Conservation (phyloP, 1,284 basidiomycete species). For the Cutaneotrichosporon sp. region DNA sequence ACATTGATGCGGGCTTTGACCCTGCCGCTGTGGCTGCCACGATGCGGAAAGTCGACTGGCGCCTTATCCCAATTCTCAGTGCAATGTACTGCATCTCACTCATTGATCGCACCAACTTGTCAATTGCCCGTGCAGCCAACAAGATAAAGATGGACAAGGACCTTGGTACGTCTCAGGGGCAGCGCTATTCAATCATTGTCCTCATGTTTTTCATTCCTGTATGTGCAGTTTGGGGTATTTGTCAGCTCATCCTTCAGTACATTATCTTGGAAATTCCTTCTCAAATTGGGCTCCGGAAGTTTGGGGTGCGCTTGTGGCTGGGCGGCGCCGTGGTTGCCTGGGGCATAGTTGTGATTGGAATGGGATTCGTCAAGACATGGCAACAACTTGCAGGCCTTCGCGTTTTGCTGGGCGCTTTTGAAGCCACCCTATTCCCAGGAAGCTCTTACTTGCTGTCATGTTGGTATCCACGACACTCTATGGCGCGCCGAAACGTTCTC, state of each 20-base stretch:
- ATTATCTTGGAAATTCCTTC: conserved; percentile 42
- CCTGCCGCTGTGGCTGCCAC: conserved; percentile 1
- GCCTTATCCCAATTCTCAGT: conserved; percentile 17
- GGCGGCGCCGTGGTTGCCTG: conserved; percentile 26
- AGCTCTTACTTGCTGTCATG: conserved; percentile 48
- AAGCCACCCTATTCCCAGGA: conserved; percentile 41
- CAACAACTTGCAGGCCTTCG: conserved; percentile 44
- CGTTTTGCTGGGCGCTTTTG: conserved; percentile 46
- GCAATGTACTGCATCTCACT: conserved; percentile 18
- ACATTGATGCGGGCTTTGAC: conserved; percentile 10
- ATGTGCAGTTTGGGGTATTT: background rate
- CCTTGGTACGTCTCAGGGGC: conserved; percentile 33
- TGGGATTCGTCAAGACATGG: conserved; percentile 41
- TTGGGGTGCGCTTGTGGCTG: conserved; percentile 13
- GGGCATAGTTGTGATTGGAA: conserved; percentile 46
- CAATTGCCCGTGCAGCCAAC: conserved; percentile 30
- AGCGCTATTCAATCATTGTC: conserved; percentile 40
- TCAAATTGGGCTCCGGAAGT: conserved; percentile 22
- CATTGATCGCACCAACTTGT: conserved; percentile 38
- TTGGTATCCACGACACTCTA: conserved; percentile 50
- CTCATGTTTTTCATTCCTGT: conserved; percentile 44
- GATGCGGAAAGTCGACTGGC: conserved; percentile 17
- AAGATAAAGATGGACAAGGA: conserved; percentile 24
- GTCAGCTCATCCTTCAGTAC: conserved; percentile 16
- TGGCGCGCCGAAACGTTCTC: conserved; percentile 29